A percentile compares a stretch with the other conserved stretches of the same genome.
phyloP scores from a whole-genome alignment of 345 rosid species.

The Rhizophora apiculata region DNA sequence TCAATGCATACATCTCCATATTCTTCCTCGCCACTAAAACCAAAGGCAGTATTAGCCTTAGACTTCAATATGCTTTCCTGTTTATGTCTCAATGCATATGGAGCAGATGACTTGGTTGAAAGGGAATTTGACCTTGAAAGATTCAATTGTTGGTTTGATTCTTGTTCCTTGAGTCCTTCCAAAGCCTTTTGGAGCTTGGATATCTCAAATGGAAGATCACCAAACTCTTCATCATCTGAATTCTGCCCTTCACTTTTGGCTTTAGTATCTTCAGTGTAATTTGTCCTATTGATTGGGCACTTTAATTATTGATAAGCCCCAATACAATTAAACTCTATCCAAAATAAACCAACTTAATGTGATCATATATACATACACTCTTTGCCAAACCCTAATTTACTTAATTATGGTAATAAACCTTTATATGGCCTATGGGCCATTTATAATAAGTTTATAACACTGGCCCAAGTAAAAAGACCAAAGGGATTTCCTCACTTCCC shows the following conservation, averaged over 20 bases:
- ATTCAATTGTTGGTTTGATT: neutral
- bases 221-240: neutral
- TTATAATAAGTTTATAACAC: neutral
- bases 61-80: neutral
- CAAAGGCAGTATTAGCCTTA: neutral
- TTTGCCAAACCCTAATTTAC: conserved; percentile 5
- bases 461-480: neutral
- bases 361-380: neutral
- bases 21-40: neutral
- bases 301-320: neutral
- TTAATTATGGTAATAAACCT: conserved; percentile 4
- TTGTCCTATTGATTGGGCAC: conserved; percentile 5
- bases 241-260: neutral
- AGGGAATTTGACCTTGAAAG: neutral
- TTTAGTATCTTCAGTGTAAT: conserved; percentile 2
- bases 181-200: conserved; percentile 1
- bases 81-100: neutral
- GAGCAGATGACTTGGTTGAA: neutral
- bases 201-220: neutral
- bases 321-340: neutral
- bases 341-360: neutral
- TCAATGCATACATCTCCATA: neutral
- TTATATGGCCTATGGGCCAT: conserved; percentile 1
- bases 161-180: conserved; percentile 7
- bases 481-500: neutral